Percentiles rank a stretch among this genome's conserved stretches.
phyloP scores from a whole-genome alignment of 2,329 filamentous ascomycete genomes.

The Didymella sp. region DNA sequence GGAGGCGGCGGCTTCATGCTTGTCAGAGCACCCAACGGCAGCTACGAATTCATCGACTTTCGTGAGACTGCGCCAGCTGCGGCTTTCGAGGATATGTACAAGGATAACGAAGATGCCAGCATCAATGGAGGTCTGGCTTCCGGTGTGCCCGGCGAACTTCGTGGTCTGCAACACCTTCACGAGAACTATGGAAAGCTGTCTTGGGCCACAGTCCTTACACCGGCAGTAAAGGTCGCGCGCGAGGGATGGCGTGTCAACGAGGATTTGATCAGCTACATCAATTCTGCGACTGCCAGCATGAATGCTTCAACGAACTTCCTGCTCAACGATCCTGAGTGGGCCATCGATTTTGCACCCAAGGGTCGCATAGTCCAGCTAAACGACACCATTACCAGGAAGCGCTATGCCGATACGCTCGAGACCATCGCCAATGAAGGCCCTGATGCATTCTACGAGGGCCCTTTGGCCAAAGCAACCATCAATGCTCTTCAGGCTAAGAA shows the following conservation, averaged over 20 bases:
- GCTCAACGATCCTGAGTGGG: slow-evolving; percentile 77
- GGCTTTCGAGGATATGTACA: slow-evolving; percentile 84
- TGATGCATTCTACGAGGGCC: slow-evolving; percentile 75
- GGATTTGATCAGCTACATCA: slow-evolving; percentile 79
- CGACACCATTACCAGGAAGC: slow-evolving; percentile 78
- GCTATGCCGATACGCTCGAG: slow-evolving; percentile 82
- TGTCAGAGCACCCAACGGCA: slow-evolving; percentile 73
- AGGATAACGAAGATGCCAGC: slow-evolving; percentile 70
- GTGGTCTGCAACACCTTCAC: slow-evolving; percentile 81
- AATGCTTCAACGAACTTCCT: slow-evolving; percentile 67
- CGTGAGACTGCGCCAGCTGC: slow-evolving; percentile 85
- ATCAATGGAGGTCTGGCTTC: slow-evolving; percentile 72
- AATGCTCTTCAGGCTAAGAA: slow-evolving; percentile 70
- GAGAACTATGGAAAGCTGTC: slow-evolving; percentile 66
- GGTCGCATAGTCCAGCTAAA: slow-evolving; percentile 75
- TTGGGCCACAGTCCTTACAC: slow-evolving; percentile 70
- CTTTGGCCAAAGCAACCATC: slow-evolving; percentile 77
- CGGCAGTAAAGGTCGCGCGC: slow-evolving; percentile 73
- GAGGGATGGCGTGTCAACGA: slow-evolving; percentile 67
- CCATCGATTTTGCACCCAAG: slow-evolving; percentile 85
- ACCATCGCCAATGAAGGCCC: slow-evolving; percentile 75
- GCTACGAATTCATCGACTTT: slow-evolving; percentile 88
- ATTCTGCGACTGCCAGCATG: slow-evolving; percentile 48
- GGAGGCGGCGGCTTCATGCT: slow-evolving; percentile 92
- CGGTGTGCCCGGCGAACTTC: slow-evolving; percentile 75